These are phyloP conservation scores for Trichopus zeylanicus DNA, from an alignment of 116 monocot species.

Conservation along the genomic window DNA sequence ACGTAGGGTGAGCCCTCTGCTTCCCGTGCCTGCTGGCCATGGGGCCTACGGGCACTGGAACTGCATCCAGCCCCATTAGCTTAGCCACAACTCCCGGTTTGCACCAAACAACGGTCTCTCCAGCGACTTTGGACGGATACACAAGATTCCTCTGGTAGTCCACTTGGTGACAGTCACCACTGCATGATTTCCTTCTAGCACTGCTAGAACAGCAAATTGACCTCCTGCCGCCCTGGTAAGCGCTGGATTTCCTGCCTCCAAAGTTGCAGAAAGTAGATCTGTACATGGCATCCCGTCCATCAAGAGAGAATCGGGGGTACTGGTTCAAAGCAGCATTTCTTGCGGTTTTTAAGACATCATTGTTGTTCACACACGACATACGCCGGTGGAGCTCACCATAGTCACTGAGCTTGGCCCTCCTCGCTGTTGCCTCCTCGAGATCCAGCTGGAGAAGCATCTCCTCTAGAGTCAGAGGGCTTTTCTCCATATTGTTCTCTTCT, in stretches of 20 bases:
- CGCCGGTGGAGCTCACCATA: conserved; percentile 26
- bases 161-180: conserved; percentile 17
- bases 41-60: conserved; percentile 72
- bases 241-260: not conserved
- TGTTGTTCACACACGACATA: conserved; percentile 74
- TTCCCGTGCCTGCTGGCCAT: conserved; percentile 6
- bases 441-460: conserved; percentile 80
- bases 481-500: conserved; percentile 4
- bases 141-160: conserved; percentile 19
- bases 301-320: conserved; percentile 83
- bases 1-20: conserved; percentile 1
- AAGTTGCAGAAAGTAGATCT: conserved; percentile 47
- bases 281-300: conserved; percentile 74
- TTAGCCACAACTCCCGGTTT: conserved; percentile 80
- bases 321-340: conserved; percentile 76
- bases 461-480: conserved; percentile 59
- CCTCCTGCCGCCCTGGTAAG: conserved; percentile 9
- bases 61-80: conserved; percentile 81
- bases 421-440: conserved; percentile 62
- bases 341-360: conserved; percentile 64
- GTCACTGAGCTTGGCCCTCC: conserved; percentile 26
- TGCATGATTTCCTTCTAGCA: not conserved
- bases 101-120: conserved; percentile 88
- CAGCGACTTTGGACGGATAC: conserved; percentile 48
- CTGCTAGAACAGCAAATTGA: conserved; percentile 14